phyloP scores from a whole-genome alignment of 2,329 filamentous ascomycete genomes.

The Fusarium pseudonygamai region DNA sequence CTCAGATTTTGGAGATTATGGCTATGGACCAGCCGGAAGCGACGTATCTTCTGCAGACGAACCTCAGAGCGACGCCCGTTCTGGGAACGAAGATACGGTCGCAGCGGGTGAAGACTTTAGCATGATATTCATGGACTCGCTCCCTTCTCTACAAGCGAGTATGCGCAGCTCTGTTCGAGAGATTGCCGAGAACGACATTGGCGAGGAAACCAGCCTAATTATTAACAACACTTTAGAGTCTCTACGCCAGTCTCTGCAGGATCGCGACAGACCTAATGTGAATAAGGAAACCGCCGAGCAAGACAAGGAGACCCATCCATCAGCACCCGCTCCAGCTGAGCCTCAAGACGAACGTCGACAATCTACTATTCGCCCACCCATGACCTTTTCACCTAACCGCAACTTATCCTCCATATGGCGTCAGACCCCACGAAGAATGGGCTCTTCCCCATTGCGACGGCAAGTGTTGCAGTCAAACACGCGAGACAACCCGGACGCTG shows the following conservation, averaged over 20 bases:
- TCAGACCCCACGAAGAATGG: constrained; percentile 50
- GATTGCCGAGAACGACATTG: constrained; percentile 56
- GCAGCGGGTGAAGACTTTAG: constrained; percentile 65
- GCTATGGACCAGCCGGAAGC: constrained; percentile 45
- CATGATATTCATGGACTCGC: constrained; percentile 66
- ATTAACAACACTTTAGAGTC: constrained; percentile 65
- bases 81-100: constrained; percentile 53
- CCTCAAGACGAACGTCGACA: constrained; percentile 21
- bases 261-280: constrained; percentile 23
- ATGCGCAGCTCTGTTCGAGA: constrained; percentile 48
- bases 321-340: background rate
- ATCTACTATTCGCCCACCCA: constrained; percentile 28
- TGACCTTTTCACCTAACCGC: constrained; percentile 35
- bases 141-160: constrained; percentile 60
- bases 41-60: constrained; percentile 49
- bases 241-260: constrained; percentile 51
- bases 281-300: constrained; percentile 16
- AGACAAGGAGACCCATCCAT: constrained; percentile 5
- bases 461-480: constrained; percentile 47
- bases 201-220: constrained; percentile 65
- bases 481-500: constrained; percentile 32
- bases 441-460: constrained; percentile 45
- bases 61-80: constrained; percentile 34
- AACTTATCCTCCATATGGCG: constrained; percentile 43
- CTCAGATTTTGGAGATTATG: constrained; percentile 41